A percentile compares a stretch with the other conserved stretches of the same genome.
Conservation (phyloP, 768 basidiomycete genomes). For the Mycena olivaceomarginata region DNA sequence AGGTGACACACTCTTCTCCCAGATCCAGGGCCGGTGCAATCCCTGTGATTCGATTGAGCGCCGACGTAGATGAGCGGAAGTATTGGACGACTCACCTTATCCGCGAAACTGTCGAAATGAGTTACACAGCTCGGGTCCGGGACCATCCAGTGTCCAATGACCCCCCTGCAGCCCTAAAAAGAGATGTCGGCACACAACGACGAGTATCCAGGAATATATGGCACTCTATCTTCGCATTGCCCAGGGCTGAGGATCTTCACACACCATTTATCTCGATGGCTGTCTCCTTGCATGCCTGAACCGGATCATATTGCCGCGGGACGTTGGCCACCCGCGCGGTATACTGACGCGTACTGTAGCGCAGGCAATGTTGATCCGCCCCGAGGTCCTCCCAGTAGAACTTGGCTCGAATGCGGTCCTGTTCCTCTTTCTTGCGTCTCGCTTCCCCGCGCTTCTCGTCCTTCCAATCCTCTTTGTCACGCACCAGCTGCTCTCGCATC, state of each 20-base stretch:
- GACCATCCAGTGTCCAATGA: slow-evolving; percentile 53
- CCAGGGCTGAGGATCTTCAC: background rate
- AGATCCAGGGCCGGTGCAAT: slow-evolving; percentile 32
- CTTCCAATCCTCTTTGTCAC: slow-evolving; percentile 16
- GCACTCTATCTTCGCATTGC: slow-evolving; percentile 37
- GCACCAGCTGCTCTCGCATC: background rate
- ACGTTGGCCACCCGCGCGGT: slow-evolving; percentile 53
- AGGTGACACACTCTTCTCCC: slow-evolving; percentile 28
- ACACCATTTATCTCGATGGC: slow-evolving; percentile 44
- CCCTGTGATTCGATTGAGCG: slow-evolving; percentile 37
- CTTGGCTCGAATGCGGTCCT: slow-evolving; percentile 39
- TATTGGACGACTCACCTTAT: slow-evolving; percentile 47
- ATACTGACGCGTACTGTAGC: slow-evolving; percentile 53
- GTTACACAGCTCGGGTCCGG: slow-evolving; percentile 52
- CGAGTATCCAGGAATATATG: background rate
- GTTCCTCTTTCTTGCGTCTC: slow-evolving; percentile 33
- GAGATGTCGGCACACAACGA: background rate
- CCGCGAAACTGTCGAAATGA: slow-evolving; percentile 49
- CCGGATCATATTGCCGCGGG: slow-evolving; percentile 44
- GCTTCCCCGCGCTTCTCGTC: slow-evolving; percentile 39
- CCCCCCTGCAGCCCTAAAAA: slow-evolving; percentile 31
- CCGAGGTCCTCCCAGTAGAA: slow-evolving; percentile 42
- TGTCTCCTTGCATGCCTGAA: slow-evolving; percentile 37
- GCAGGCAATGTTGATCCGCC: slow-evolving; percentile 47
- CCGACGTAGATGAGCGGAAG: background rate